Evolutionary conservation across 176 grass and related monocot genomes (phyloP), one percentile per base, ranked within the genome.

Genomic region (Aegilops umbellulata): DNA sequence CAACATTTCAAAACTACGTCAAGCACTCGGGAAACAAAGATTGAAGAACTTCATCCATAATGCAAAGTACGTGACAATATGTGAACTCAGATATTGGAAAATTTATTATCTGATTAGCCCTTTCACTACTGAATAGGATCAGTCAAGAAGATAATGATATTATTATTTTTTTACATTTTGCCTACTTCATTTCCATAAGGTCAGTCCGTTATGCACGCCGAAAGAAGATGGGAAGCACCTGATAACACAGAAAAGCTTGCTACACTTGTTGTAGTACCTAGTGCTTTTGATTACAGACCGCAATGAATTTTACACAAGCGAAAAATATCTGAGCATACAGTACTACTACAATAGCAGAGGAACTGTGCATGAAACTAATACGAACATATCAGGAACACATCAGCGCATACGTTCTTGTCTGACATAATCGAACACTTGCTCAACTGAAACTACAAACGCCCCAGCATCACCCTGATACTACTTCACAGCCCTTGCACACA

Each of bases 1-100:
- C 22, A 84, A 69, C 15, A 84, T 30, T 86, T 62, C 36, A 81
- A 87, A 24, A 32, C 67, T 81, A 63, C 0, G 12, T 68, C 76
- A 84, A 76, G n/a, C 1, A 17, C 16, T 39, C 27, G 6, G 35
- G 35, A 84, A 65, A 66, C 23, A 42, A 79, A 58, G 14, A 79
- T 44, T 27, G 44, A 38, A 47, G 17, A 87, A 60, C 3, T 19
- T 38, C 2, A 60, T 63, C 51, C 53, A 57, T 31, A 78, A 82
- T 41, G 32, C 55, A 82, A 69, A 39, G 8, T 68, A 30, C 0
- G 0, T 26, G 25, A 62, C 12, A 17, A 80, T 66, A 67, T 24
- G 35, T 77, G 29, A 86, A 38, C 20, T 82, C 27, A 35, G 25
- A 76, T 49, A 44, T 55, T 2, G 4, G 13, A 2, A 55, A 17